phyloP scores from a whole-genome alignment of 2,329 filamentous ascomycete species.

The Colletotrichum higginsianum region DNA sequence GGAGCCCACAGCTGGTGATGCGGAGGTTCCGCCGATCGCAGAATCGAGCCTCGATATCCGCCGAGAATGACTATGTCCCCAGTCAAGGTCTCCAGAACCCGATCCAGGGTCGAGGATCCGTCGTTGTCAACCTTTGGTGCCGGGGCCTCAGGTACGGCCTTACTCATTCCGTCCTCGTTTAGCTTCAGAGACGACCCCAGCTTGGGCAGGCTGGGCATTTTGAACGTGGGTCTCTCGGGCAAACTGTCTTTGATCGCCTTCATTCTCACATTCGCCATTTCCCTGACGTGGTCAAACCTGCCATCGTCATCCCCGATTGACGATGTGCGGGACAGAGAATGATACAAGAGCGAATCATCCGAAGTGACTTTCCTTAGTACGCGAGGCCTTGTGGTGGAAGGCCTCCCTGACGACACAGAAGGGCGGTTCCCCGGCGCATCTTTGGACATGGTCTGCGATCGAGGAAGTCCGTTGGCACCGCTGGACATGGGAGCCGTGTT shows the following conservation, averaged over 20 bases:
- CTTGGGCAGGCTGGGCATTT: constrained; percentile 74
- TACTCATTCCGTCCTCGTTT: constrained; percentile 37
- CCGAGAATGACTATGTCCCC: constrained; percentile 92
- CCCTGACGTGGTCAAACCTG: constrained; percentile 83
- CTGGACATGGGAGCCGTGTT: constrained; percentile 25
- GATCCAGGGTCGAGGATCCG: constrained; percentile 61
- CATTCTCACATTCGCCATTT: constrained; percentile 89
- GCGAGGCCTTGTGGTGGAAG: constrained; percentile 26
- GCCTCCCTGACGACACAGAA: constrained; percentile 27
- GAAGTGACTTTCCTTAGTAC: constrained; percentile 75
- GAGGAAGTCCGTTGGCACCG: constrained; percentile 12
- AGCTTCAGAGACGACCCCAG: constrained; percentile 57
- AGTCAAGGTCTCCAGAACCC: constrained; percentile 75
- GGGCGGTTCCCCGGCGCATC: constrained; percentile 6
- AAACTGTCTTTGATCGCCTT: constrained; percentile 93
- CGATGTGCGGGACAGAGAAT: constrained; percentile 82
- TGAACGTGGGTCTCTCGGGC: constrained; percentile 84
- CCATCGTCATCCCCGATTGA: constrained; percentile 85
- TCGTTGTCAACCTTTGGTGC: constrained; percentile 32
- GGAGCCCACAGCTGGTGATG: constrained; percentile 95
- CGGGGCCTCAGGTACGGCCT: constrained; percentile 46
- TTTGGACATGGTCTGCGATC: constrained; percentile 13
- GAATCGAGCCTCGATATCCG: constrained; percentile 90
- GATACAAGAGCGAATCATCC: constrained; percentile 84
- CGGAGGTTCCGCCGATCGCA: constrained; percentile 85